Base-by-base conservation (phyloP, 78 protist genomes). In the Monosiga brevicollis region DNA sequence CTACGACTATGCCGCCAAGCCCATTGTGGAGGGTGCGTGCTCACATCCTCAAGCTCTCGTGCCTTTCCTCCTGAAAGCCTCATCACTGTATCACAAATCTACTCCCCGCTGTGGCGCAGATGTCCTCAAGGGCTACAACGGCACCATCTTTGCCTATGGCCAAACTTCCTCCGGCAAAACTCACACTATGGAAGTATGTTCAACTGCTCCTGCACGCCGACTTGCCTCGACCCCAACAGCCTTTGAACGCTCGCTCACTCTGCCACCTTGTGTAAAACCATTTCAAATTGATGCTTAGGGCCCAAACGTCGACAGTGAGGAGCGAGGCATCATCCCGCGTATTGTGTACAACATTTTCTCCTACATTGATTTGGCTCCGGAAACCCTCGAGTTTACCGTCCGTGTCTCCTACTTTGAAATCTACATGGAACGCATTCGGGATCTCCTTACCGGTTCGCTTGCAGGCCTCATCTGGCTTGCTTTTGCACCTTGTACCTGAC, bases 341-440 rank as follows among this genome's bases (percentile, higher is more conserved):
- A n/a, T 62, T 15, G 40, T 76, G 6, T 43, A 43, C 42, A 43
- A 42, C 41, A 35, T 83, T 25, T 83, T 83, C 55, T 20, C 1
- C 23, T 42, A 41, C 74, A 81, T 81, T 25, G 36, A 0, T 2
- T 0, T 1, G 3, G 84, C 84, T 0, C 79, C 78, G 34, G 71
- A 39, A 1, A 35, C 0, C 32, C 43, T 54, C 38, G 80, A 82
- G 35, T 81, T 78, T 70, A 77, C 84, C 35, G 41, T 89, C 54
- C 0, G 23, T 15, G 72, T 82, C 39, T 37, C 81, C 29, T 90
- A 81, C 76, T 10, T 90, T 3, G 92, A 90, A 42, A 87, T 90
- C 72, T 90, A 90, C 83, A 34, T 86, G 42, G 92, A 90, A 42
- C 39, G 70, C 10, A 41, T 90, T 24, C 73, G 42, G 1, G 92